Evolutionary conservation across 805 yeast species (phyloP).

Genomic region (Candida insectorum): DNA sequence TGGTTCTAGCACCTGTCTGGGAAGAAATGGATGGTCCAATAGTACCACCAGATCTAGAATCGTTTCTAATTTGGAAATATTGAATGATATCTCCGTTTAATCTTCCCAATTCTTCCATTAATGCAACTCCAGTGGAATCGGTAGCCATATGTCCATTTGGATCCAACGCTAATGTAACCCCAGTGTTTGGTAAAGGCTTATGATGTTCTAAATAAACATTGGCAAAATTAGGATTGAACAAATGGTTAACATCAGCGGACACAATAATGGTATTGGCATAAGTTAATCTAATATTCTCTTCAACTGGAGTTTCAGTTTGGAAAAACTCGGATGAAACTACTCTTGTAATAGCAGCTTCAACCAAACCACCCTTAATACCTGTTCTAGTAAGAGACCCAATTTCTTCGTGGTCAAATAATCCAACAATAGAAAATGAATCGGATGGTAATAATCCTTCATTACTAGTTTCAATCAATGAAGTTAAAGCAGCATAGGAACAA

Average conservation of each 20-base stretch:
- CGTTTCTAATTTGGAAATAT: slow-evolving; percentile 84
- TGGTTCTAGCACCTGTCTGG: slow-evolving; percentile 69
- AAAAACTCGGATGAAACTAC: slow-evolving; percentile 34
- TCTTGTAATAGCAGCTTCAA: slow-evolving; percentile 63
- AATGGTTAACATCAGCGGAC: slow-evolving; percentile 83
- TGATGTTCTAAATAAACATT: slow-evolving; percentile 72
- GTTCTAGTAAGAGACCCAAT: slow-evolving; percentile 77
- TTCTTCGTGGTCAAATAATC: slow-evolving; percentile 78
- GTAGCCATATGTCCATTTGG: slow-evolving; percentile 84
- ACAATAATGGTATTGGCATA: slow-evolving; percentile 76
- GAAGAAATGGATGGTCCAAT: slow-evolving; percentile 72
- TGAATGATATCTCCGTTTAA: slow-evolving; percentile 64
- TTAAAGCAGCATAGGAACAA: slow-evolving; percentile 71
- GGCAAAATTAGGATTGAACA: slow-evolving; percentile 74
- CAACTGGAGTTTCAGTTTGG: slow-evolving; percentile 15
- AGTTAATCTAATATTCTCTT: slow-evolving; percentile 33
- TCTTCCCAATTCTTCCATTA: slow-evolving; percentile 67
- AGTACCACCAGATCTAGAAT: slow-evolving; percentile 83
- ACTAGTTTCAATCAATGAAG: slow-evolving; percentile 48
- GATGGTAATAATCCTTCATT: slow-evolving; percentile 17
- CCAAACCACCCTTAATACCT: slow-evolving; percentile 77
- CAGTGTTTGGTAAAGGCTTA: slow-evolving; percentile 76
- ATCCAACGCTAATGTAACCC: slow-evolving; percentile 67
- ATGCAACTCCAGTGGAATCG: slow-evolving; percentile 67
- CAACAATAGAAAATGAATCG: slow-evolving; percentile 53